Evolutionary conservation across 164 flowering plant species (phyloP).

Genomic region (Dillenia turbinata): DNA sequence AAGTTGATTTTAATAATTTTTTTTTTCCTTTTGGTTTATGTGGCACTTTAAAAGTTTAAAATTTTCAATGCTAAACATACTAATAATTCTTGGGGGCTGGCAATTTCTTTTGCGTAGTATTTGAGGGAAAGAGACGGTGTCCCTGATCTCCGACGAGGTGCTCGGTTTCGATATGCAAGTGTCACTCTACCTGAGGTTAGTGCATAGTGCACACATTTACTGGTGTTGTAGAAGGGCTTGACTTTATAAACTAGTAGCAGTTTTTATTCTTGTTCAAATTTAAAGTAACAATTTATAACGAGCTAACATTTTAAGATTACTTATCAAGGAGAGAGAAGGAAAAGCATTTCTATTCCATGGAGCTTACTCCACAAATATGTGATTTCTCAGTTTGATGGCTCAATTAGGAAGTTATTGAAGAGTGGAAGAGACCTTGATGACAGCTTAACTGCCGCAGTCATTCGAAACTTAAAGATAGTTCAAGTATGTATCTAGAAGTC

Average conservation of each 20-base stretch:
- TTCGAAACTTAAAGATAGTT: constrained; percentile 75
- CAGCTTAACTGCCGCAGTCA: constrained; percentile 57
- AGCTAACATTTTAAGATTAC: too few relatives aligned
- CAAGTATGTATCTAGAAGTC: constrained; percentile 40
- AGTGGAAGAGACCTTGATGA: constrained; percentile 69
- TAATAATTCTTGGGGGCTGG: constrained; percentile 13
- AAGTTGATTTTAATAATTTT: background rate
- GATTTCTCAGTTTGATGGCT: constrained; percentile 52
- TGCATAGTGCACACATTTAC: background rate
- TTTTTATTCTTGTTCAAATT: background rate
- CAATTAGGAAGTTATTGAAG: constrained; percentile 54
- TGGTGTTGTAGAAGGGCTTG: background rate
- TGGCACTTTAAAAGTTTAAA: background rate
- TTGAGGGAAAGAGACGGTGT: constrained; percentile 83
- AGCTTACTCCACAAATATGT: background rate
- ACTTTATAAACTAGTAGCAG: background rate
- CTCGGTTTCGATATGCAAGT: constrained; percentile 85
- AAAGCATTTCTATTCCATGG: background rate
- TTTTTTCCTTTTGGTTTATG: background rate
- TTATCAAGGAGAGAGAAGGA: background rate
- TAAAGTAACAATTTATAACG: too few relatives aligned
- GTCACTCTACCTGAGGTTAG: constrained; percentile 77
- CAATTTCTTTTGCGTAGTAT: constrained; percentile 40
- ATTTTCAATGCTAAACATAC: background rate
- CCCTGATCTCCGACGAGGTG: constrained; percentile 85